A percentile compares a stretch with the other conserved stretches of the same genome.
Conservation (phyloP, 2,329 filamentous ascomycete species). For the Colletotrichum sp. region DNA sequence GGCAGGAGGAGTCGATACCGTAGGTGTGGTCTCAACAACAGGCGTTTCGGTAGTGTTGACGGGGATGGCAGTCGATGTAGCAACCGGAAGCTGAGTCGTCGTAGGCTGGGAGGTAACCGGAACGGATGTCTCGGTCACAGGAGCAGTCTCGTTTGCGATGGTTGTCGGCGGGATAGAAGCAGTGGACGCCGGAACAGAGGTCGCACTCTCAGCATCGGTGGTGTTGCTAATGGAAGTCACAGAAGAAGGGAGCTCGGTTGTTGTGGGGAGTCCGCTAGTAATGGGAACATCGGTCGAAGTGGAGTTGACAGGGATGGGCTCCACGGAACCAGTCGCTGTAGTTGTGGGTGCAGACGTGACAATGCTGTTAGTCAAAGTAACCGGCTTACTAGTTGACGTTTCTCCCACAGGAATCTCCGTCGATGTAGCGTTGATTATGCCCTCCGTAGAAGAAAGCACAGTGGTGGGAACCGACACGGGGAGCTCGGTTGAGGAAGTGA, state of each 20-base stretch:
- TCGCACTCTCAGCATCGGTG: neutral
- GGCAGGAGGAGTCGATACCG: neutral
- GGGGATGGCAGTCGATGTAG: constrained; percentile 9
- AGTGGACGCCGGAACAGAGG: neutral
- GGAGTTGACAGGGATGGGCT: constrained; percentile 4
- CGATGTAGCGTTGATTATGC: neutral
- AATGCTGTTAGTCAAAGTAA: neutral
- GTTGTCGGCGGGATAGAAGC: neutral
- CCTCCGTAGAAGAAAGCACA: neutral
- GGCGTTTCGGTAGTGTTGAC: constrained; percentile 15
- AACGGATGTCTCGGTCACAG: neutral
- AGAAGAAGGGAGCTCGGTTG: constrained; percentile 5
- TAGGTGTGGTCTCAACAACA: constrained; percentile 2
- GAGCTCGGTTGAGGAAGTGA: constrained; percentile 8
- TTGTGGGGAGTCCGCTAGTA: constrained; percentile 4
- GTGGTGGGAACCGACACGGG: neutral
- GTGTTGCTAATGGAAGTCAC: constrained; percentile 6
- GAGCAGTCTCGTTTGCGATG: constrained; percentile 7
- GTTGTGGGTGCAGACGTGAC: constrained; percentile 38
- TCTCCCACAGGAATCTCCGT: neutral
- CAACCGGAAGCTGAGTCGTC: neutral
- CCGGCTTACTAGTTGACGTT: constrained; percentile 1
- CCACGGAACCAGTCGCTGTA: constrained; percentile 44
- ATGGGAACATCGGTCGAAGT: neutral
- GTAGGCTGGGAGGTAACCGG: neutral